Conservation (phyloP, 495 filamentous ascomycete species). For the Jackrogersella multiformis region DNA sequence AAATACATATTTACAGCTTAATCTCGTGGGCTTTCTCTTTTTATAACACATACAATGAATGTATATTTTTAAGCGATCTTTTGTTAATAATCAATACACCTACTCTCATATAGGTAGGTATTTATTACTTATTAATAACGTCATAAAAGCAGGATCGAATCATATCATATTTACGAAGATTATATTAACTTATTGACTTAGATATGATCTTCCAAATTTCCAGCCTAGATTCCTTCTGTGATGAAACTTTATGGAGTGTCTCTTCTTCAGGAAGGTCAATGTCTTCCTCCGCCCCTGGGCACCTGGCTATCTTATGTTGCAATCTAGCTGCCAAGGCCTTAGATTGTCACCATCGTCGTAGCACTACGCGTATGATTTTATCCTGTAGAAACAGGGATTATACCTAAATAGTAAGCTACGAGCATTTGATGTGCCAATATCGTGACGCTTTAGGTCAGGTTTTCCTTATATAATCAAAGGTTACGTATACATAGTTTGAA, state of each 20-base stretch:
- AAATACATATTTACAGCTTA: no score
- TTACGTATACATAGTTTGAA: no score
- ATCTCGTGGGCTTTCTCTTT: no score
- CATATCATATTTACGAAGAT: no score
- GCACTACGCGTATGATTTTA: constrained; percentile 31
- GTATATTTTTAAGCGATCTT: no score
- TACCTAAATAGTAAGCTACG: neutral
- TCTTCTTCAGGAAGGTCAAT: constrained; percentile 25
- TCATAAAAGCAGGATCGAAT: no score
- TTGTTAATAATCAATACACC: no score
- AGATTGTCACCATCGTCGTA: constrained; percentile 8
- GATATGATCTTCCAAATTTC: neutral
- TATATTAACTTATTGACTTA: no score
- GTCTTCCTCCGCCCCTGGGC: constrained; percentile 23
- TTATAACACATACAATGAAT: no score
- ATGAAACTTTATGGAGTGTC: constrained; percentile 1
- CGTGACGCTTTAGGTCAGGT: no score
- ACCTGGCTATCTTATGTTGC: constrained; percentile 12
- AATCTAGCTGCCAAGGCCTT: constrained; percentile 34
- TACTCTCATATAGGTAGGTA: neutral
- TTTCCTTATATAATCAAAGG: no score
- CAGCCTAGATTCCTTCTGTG: constrained; percentile 3
- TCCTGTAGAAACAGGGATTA: constrained; percentile 14
- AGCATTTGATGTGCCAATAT: neutral
- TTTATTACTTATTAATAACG: neutral